These are phyloP conservation scores for Amaranthus tricolor DNA, from an alignment of 179 eudicot genomes.

Conservation along the genomic window DNA sequence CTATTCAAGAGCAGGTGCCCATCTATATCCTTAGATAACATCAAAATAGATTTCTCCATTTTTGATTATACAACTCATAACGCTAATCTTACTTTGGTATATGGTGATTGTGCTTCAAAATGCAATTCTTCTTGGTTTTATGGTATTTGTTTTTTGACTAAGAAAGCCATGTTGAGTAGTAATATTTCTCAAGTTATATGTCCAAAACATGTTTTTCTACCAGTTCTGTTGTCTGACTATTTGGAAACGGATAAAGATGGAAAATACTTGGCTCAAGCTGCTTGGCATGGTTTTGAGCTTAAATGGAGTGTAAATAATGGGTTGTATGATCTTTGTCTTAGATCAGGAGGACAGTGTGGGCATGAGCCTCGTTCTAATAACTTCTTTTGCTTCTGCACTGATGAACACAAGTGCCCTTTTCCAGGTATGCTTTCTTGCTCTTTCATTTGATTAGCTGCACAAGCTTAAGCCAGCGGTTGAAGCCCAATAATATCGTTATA, in stretches of 20 bases:
- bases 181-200: conserved; percentile 17
- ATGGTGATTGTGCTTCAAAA: conserved; percentile 20
- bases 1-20: conserved; percentile 20
- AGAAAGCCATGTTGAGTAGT: conserved; percentile 14
- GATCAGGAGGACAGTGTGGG: conserved; percentile 30
- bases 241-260: not conserved
- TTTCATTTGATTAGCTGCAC: too few species aligned
- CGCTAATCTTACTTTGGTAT: conserved; percentile 25
- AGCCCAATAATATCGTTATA: too few species aligned
- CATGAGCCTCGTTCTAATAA: conserved; percentile 19
- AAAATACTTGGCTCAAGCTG: not conserved
- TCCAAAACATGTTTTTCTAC: conserved; percentile 25
- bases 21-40: conserved; percentile 17
- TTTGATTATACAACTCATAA: conserved; percentile 23
- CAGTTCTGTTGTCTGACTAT: conserved; percentile 15
- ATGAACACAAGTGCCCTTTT: conserved; percentile 25
- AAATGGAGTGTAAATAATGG: conserved; percentile 22
- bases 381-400: conserved; percentile 26
- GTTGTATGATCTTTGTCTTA: conserved; percentile 15
- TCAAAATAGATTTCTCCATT: conserved; percentile 26
- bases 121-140: conserved; percentile 12
- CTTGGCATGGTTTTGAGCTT: conserved; percentile 29
- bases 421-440: conserved; percentile 23
- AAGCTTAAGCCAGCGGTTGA: too few species aligned
- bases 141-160: conserved; percentile 29